Base-by-base conservation (phyloP, 441 rosid genomes). In the Viola pubescens region DNA sequence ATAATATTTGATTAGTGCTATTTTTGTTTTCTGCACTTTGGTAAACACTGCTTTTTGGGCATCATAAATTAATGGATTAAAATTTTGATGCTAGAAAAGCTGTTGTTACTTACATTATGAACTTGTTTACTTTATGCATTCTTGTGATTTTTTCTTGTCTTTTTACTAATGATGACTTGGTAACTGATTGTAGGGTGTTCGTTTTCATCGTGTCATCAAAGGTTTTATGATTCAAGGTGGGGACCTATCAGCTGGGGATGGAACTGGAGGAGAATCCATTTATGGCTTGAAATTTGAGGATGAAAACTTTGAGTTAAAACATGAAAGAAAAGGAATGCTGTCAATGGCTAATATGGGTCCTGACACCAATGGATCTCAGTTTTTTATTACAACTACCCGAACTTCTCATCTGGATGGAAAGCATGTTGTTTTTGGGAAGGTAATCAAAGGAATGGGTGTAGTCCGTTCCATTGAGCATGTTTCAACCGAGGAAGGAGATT, bases 141-240 rank as follows among this genome's bases (percentile, higher is more conserved):
- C 9, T 41, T 3, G 14, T 9, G 26, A 14, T 38, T 47, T 48
- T 10, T 39, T 11, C 19, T 45, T 7, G 52, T 62, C 37, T 1
- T 44, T 45, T 2, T 26, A 5, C 7, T 52, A 11, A 47, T 49
- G 16, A 4, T n/a, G 14, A 34, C 14, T 46, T 37, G n/a, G 9
- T 54, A 54, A 3, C 39, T 34, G 11, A 37, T 37, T 70, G 48
- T 65, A 86, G 94, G 94, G 91, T 44, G 75, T 65, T 56, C 65
- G 83, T 10, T 81, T 89, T 64, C 97, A 84, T 61, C 91, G 85
- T 48, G 74, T 87, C 11, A 75, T 86, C 42, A 89, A 78, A 73
- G 87, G 89, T 58, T 86, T 84, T 74, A 82, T 89, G 89, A 70
- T 82, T 11, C 96, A 89, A 79, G 89, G 94, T n/a, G 96, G 94